Evolutionary conservation across 2,329 filamentous ascomycete species (phyloP).

Genomic region (Epichloe elymi): DNA sequence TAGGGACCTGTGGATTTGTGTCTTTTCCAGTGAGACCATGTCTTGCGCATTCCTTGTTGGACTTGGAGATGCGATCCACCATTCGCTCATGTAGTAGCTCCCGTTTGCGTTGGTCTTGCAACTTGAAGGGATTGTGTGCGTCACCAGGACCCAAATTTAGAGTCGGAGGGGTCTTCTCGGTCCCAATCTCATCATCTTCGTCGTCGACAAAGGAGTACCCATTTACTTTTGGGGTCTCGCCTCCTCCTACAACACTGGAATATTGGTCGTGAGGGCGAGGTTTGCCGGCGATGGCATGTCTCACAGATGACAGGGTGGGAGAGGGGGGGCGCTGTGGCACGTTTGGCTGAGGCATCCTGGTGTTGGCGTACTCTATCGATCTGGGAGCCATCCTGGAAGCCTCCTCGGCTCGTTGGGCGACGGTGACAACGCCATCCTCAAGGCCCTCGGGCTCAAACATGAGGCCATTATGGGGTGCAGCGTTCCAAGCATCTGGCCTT

Average conservation of each 20-base stretch:
- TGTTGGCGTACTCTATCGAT: constrained; percentile 70
- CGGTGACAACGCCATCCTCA: constrained; percentile 46
- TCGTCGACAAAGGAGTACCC: constrained; percentile 93
- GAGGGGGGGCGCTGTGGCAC: constrained; percentile 47
- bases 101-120: constrained; percentile 59
- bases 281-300: constrained; percentile 68
- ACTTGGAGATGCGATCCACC: constrained; percentile 68
- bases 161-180: constrained; percentile 17
- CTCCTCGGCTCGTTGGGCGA: constrained; percentile 54
- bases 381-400: constrained; percentile 64
- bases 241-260: constrained; percentile 40
- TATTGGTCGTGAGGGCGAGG: constrained; percentile 51
- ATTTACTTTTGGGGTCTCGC: constrained; percentile 79
- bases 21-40: constrained; percentile 47
- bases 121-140: constrained; percentile 65
- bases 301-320: constrained; percentile 72
- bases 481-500: constrained; percentile 62
- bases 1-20: constrained; percentile 50
- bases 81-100: constrained; percentile 77
- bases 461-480: constrained; percentile 62
- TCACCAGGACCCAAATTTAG: constrained; percentile 48
- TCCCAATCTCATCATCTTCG: constrained; percentile 37
- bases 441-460: constrained; percentile 71
- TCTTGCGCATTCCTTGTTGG: constrained; percentile 49
- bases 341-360: constrained; percentile 50